Base-by-base conservation (phyloP, 441 rosid species). In the Flueggea neowawraea region DNA sequence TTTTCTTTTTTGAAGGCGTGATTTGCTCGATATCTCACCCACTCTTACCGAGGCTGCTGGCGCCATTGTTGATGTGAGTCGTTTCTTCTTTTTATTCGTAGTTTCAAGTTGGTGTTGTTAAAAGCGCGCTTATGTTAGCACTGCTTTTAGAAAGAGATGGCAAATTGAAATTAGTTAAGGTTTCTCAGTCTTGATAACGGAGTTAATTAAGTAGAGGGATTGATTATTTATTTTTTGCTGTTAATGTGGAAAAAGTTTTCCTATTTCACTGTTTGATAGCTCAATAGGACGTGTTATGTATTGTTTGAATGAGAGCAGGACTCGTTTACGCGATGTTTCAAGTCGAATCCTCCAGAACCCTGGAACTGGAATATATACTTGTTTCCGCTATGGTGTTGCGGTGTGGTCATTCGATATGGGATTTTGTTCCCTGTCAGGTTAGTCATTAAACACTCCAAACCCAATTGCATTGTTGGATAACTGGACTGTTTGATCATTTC, bases 331-430 rank as follows among this genome's bases (percentile, higher is more conserved):
- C 72, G 98, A 56, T 95, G 99, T 78, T 95, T 95, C 76, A 95
- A 95, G 83, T 91, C 98, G 15, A 95, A 76, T 82, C 83, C 95
- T 28, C 94, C 86, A 2, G 99, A 95, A 61, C 98, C 96, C 32
- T 95, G 99, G 99, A 91, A 88, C 67, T 95, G 99, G 98, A 91
- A 95, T 69, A 68, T 95, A 45, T 95, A 88, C 67, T 67, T 95
- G 67, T 89, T 95, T 73, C 97, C 98, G 36, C 69, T 91, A 6
- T 91, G 96, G 96, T 95, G 99, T 67, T 82, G 51, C 4, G 99
- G 99, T 13, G 96, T 91, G 70, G 75, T 83, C 51, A 54, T 89
- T 73, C 84, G 98, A 63, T 89, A 95, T 76, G 82, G 89, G 58
- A 52, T 95, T 61, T 78, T 91, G 52, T 95, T 95, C 73, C 98